Evolutionary conservation across 169 alveolate genomes (phyloP).

Genomic region (Ophryocystis elektroscirrha): DNA sequence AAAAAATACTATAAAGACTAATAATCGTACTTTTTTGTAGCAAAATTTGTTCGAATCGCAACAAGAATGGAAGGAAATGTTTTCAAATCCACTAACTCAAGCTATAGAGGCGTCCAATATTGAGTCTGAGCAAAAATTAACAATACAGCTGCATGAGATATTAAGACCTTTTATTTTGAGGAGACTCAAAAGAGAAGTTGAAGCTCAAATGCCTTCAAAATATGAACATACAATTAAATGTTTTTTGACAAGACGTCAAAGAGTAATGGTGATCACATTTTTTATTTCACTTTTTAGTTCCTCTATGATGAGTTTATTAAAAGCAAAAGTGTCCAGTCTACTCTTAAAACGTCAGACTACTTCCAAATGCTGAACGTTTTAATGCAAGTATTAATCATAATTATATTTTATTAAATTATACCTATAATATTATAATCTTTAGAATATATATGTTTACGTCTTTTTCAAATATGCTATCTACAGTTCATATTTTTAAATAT

Average conservation of each 20-base stretch:
- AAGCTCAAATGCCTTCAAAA: constrained; percentile 90
- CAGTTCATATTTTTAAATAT: neutral
- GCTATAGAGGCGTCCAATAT: neutral
- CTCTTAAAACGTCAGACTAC: constrained; percentile 54
- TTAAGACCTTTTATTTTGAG: constrained; percentile 86
- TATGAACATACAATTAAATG: constrained; percentile 66
- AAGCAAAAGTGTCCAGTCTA: constrained; percentile 33
- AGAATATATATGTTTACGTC: neutral
- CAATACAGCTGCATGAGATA: constrained; percentile 70
- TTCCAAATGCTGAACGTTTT: constrained; percentile 78
- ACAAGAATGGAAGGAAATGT: constrained; percentile 67
- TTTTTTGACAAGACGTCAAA: constrained; percentile 38
- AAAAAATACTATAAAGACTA: neutral
- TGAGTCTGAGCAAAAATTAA: constrained; percentile 25
- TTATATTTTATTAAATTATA: neutral
- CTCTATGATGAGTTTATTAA: constrained; percentile 86
- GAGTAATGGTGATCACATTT: neutral
- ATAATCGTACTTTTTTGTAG: too few species aligned
- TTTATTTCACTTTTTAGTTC: constrained; percentile 26
- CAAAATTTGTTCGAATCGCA: constrained; percentile 46
- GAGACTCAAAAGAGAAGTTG: constrained; percentile 91
- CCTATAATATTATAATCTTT: neutral
- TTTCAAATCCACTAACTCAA: constrained; percentile 44
- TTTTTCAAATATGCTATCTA: neutral
- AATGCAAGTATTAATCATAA: constrained; percentile 44